Percentiles rank a stretch among this genome's conserved stretches.
These are phyloP conservation scores for Aspergillus fumigatiaffinis DNA, from an alignment of 2,329 filamentous ascomycete species.

Conservation along the genomic window DNA sequence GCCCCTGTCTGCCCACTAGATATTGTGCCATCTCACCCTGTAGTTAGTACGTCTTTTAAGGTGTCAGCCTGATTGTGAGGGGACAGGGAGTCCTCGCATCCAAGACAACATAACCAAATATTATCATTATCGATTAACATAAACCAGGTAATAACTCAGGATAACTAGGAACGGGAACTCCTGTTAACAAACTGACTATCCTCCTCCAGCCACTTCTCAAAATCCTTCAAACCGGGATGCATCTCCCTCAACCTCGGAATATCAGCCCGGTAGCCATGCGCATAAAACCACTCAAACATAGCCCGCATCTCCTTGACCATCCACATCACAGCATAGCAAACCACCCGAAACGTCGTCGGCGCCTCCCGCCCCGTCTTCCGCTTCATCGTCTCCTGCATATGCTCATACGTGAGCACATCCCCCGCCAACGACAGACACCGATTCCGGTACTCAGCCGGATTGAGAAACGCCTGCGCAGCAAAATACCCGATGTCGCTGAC, in stretches of 20 bases:
- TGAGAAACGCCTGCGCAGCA: conserved; percentile 47
- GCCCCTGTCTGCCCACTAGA: too few relatives aligned
- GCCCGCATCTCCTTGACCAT: not conserved
- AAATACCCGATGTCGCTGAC: conserved; percentile 51
- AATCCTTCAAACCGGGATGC: conserved; percentile 46
- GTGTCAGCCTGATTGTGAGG: too few relatives aligned
- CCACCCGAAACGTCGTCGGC: conserved; percentile 37
- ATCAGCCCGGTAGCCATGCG: conserved; percentile 47
- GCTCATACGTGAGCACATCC: conserved; percentile 48
- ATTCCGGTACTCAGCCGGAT: conserved; percentile 42
- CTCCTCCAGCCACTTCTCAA: conserved; percentile 47
- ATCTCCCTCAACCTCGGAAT: conserved; percentile 39
- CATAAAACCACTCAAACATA: conserved; percentile 52
- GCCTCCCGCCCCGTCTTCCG: conserved; percentile 43
- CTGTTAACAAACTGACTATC: conserved; percentile 39
- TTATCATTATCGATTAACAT: too few relatives aligned
- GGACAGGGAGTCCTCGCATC: not conserved
- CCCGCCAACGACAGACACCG: conserved; percentile 44
- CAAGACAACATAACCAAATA: not conserved
- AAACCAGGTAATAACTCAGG: too few relatives aligned
- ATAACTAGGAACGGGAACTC: too few relatives aligned
- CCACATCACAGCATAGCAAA: conserved; percentile 12
- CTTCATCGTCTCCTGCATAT: conserved; percentile 46
- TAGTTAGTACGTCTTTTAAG: too few relatives aligned
- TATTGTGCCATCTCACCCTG: too few relatives aligned